These are phyloP conservation scores for Brassica juncea DNA, from an alignment of 345 rosid species.

Conservation along the genomic window DNA sequence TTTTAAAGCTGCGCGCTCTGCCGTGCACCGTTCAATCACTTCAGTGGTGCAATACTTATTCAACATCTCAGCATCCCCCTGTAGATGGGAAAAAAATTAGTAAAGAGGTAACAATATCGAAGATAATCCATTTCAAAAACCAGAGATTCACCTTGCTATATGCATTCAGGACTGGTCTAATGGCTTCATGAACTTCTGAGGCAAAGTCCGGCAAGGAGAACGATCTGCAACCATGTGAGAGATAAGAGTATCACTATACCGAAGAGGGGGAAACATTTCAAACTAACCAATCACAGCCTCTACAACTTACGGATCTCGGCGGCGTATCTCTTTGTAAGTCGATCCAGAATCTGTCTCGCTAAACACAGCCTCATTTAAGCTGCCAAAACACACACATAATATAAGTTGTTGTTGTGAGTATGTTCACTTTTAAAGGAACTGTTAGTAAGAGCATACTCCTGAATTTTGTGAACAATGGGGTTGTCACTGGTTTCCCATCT, in stretches of 20 bases:
- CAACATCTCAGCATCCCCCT: constrained; percentile 76
- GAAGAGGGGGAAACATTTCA: background rate
- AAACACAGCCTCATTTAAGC: constrained; percentile 75
- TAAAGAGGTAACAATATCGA: constrained; percentile 5
- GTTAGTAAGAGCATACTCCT: constrained; percentile 60
- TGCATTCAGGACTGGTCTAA: constrained; percentile 80
- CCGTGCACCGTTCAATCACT: constrained; percentile 72
- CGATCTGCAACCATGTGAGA: constrained; percentile 55
- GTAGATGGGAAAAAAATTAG: constrained; percentile 1
- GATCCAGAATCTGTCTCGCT: constrained; percentile 91
- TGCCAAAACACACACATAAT: constrained; percentile 42
- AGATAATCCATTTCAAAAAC: constrained; percentile 1
- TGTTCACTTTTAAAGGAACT: background rate
- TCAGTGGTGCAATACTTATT: constrained; percentile 83
- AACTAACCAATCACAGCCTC: constrained; percentile 5
- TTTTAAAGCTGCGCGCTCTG: constrained; percentile 67
- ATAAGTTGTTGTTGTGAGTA: constrained; percentile 3
- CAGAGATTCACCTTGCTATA: constrained; percentile 62
- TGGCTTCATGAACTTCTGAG: constrained; percentile 83
- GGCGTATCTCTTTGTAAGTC: constrained; percentile 78
- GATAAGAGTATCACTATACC: background rate
- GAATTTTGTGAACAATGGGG: constrained; percentile 94
- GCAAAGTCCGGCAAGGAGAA: constrained; percentile 91
- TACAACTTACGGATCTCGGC: constrained; percentile 82
- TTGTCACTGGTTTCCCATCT: constrained; percentile 97